Percentiles rank a stretch among this genome's conserved stretches.
These are phyloP conservation scores for Barnettozyma sp. DNA, from an alignment of 805 yeast species.

Conservation along the genomic window DNA sequence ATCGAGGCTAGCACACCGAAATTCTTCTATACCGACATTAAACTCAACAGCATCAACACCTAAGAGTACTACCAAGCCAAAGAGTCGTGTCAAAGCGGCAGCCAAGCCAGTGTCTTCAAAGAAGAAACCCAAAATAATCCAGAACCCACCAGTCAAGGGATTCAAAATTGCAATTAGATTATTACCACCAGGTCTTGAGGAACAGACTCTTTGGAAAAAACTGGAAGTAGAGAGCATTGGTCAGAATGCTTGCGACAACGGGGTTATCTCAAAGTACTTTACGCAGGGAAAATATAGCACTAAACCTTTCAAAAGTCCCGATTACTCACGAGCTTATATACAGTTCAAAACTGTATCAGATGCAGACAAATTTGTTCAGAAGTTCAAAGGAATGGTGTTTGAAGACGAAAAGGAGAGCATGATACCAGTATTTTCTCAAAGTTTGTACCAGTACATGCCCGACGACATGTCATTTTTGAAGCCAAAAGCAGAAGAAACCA, in stretches of 20 bases:
- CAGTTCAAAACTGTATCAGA: slow-evolving; percentile 26
- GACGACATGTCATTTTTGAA: not conserved
- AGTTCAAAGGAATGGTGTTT: slow-evolving; percentile 16
- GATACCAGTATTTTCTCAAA: slow-evolving; percentile 30
- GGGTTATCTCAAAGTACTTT: slow-evolving; percentile 28
- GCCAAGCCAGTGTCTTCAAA: not conserved
- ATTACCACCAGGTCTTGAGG: slow-evolving; percentile 36
- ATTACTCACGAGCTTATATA: slow-evolving; percentile 37
- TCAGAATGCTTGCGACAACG: slow-evolving; percentile 1
- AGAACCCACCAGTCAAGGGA: slow-evolving; percentile 6
- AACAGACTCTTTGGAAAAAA: slow-evolving; percentile 25
- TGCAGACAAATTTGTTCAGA: slow-evolving; percentile 26
- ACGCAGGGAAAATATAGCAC: slow-evolving; percentile 34
- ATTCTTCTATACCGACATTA: too few species aligned
- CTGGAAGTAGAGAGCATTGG: slow-evolving; percentile 12
- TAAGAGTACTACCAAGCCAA: not conserved
- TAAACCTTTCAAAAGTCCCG: slow-evolving; percentile 34
- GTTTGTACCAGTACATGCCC: slow-evolving; percentile 30
- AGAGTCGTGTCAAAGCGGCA: too few species aligned
- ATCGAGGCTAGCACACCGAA: too few species aligned
- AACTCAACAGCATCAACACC: too few species aligned
- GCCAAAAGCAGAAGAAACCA: not conserved
- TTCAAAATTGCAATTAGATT: slow-evolving; percentile 32
- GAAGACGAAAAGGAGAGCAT: slow-evolving; percentile 25
- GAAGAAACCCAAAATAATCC: slow-evolving; percentile 1